Percentiles rank a stretch among this genome's conserved stretches.
Evolutionary conservation across 1,284 basidiomycete genomes (phyloP).

Genomic region (Papiliotrema laurentii): DNA sequence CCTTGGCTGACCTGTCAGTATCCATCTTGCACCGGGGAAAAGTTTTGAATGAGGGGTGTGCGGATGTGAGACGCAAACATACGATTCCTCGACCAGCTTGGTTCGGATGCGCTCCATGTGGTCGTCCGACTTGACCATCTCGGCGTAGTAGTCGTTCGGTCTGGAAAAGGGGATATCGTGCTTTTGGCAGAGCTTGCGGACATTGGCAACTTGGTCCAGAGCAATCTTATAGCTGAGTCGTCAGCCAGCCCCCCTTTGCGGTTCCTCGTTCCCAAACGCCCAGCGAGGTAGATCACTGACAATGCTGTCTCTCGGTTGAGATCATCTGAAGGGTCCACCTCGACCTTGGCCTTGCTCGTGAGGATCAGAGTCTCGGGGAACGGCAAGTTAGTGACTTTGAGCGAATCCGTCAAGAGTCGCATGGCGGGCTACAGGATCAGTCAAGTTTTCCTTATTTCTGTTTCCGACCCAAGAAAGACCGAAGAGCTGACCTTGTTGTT

Average conservation of each 20-base stretch:
- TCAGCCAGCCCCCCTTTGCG: no score
- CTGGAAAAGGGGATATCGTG: slow-evolving; percentile 77
- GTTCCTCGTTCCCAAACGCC: not conserved
- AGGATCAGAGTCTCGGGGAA: slow-evolving; percentile 83
- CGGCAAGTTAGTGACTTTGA: slow-evolving; percentile 68
- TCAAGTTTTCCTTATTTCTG: no score
- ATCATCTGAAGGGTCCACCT: slow-evolving; percentile 71
- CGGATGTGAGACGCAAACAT: slow-evolving; percentile 13
- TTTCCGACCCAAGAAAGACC: not conserved
- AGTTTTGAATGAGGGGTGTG: not conserved
- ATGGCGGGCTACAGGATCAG: slow-evolving; percentile 61
- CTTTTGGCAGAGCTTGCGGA: slow-evolving; percentile 67
- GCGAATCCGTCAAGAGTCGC: slow-evolving; percentile 70
- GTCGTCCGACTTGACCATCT: slow-evolving; percentile 97
- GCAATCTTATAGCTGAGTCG: slow-evolving; percentile 85
- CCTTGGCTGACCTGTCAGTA: slow-evolving; percentile 53
- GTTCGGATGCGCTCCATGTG: slow-evolving; percentile 98
- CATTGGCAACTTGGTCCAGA: slow-evolving; percentile 70
- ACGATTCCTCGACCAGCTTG: slow-evolving; percentile 75
- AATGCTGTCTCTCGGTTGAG: slow-evolving; percentile 91
- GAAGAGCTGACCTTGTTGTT: slow-evolving; percentile 64
- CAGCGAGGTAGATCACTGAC: slow-evolving; percentile 53
- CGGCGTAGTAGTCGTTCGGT: slow-evolving; percentile 94
- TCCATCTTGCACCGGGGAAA: not conserved
- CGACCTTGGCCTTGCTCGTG: slow-evolving; percentile 66